Evolutionary conservation across 108 stramenopile genomes (phyloP).

Genomic region (Conticribra guillardii): DNA sequence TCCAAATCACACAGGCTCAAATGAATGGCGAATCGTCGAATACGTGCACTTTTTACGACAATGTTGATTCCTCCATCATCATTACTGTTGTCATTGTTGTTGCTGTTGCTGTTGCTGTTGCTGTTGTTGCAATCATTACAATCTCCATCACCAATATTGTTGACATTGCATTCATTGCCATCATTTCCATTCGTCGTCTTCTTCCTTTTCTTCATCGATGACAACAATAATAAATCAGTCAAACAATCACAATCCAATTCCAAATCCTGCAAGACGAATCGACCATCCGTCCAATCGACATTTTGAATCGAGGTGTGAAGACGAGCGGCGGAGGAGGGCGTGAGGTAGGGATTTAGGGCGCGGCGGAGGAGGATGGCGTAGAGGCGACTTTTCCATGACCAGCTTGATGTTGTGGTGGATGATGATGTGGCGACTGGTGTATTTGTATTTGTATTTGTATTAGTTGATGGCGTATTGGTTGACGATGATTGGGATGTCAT

Average conservation of each 20-base stretch:
- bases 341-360: constrained; percentile 69
- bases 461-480: no score
- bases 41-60: constrained; percentile 6
- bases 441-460: not conserved
- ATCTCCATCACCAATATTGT: no score
- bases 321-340: constrained; percentile 50
- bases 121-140: no score
- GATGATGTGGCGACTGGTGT: not conserved
- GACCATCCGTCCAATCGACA: constrained; percentile 74
- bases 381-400: constrained; percentile 69
- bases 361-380: constrained; percentile 79
- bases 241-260: constrained; percentile 61
- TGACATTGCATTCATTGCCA: constrained; percentile 36
- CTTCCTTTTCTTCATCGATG: constrained; percentile 38
- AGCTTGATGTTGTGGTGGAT: not conserved
- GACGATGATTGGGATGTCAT: no score
- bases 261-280: constrained; percentile 61
- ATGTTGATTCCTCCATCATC: constrained; percentile 4
- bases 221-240: constrained; percentile 33
- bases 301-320: constrained; percentile 66
- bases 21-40: constrained; percentile 28
- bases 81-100: not conserved
- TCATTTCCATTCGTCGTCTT: constrained; percentile 41
- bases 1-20: constrained; percentile 17
- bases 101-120: not conserved